Conservation (phyloP, 2,329 filamentous ascomycete genomes). For the Apiospora pterosperma region DNA sequence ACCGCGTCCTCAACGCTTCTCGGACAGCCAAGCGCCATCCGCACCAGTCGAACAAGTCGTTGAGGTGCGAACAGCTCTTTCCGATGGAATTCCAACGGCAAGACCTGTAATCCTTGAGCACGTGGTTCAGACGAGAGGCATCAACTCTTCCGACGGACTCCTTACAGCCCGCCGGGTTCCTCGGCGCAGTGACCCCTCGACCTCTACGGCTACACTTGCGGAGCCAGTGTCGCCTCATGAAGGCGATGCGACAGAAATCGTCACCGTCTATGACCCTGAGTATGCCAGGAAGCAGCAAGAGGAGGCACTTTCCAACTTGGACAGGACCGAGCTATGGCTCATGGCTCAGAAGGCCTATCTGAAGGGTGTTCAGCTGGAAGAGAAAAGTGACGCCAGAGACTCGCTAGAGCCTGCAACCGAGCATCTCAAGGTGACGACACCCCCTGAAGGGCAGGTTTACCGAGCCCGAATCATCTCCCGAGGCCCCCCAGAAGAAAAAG, state of each 20-base stretch:
- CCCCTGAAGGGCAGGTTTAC: conserved; percentile 20
- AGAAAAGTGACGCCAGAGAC: conserved; percentile 32
- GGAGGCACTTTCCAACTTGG: conserved; percentile 68
- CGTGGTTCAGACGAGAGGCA: conserved; percentile 31
- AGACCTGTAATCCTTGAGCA: conserved; percentile 45
- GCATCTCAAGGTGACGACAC: conserved; percentile 29
- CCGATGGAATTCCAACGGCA: conserved; percentile 65
- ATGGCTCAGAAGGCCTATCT: conserved; percentile 77
- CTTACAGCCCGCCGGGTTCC: conserved; percentile 25
- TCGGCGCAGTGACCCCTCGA: conserved; percentile 23
- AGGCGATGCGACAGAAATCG: conserved; percentile 61
- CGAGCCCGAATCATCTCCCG: conserved; percentile 22
- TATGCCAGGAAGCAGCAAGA: conserved; percentile 73
- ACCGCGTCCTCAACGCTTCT: conserved; percentile 33
- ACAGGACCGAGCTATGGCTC: conserved; percentile 85
- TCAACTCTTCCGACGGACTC: conserved; percentile 20
- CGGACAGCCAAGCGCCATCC: conserved; percentile 33
- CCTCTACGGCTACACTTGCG: conserved; percentile 26
- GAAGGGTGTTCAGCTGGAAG: conserved; percentile 59
- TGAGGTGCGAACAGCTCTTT: conserved; percentile 52
- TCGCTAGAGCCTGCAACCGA: conserved; percentile 33
- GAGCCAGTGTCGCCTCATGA: conserved; percentile 39
- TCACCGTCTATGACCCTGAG: conserved; percentile 68
- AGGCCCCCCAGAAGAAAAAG: conserved; percentile 55
- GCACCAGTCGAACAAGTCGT: conserved; percentile 65